Evolutionary conservation across 176 grass and related monocot genomes (phyloP), one percentile per base, ranked within the genome.

Genomic region (Saccharum officinarum): DNA sequence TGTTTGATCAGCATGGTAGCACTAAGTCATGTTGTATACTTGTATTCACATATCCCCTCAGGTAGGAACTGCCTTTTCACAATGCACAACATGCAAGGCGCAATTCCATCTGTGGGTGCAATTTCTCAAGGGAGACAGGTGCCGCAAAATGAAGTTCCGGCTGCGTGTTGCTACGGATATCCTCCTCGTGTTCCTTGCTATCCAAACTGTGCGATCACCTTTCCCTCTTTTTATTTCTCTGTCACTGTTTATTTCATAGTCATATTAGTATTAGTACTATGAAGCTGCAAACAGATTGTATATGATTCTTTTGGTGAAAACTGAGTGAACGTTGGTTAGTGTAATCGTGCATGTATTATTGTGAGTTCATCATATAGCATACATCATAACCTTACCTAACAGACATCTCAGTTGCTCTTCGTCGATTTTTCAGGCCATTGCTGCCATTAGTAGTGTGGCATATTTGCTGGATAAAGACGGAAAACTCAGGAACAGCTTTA

Each of bases 31-130:
- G 67, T 54, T 75, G 9, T 12, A 7, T 23, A 28, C 28, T 28
- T 28, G 28, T 28, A 28, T 28, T 67, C 55, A 40, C 77, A 61
- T 47, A 22, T 64, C 40, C 87, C 38, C 77, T 22, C 79, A 92
- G 90, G 90, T 92, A 90, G 90, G 93, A 52, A 82, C 87, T 71
- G 90, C 90, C 76, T 95, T 95, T 68, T 95, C 93, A 18, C 88
- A 92, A 2, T 73, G 70, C 70, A 42, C 38, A 73, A 73, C 38
- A 46, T 73, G 70, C 70, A 73, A 90, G 73, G 93, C 93, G 3
- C 93, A 81, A 60, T 95, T 95, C 86, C 90, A 92, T 80, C 82
- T 95, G 14, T 87, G 88, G 1, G 85, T 90, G 22, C 79, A 90
- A 67, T 79, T 82, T 83, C 77, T 86, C 20, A 79, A 86, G 77